Percentiles rank a stretch among this genome's conserved stretches.
phyloP scores from a whole-genome alignment of 352 stramenopile species.

The Phytopythium cucurbitacearum region DNA sequence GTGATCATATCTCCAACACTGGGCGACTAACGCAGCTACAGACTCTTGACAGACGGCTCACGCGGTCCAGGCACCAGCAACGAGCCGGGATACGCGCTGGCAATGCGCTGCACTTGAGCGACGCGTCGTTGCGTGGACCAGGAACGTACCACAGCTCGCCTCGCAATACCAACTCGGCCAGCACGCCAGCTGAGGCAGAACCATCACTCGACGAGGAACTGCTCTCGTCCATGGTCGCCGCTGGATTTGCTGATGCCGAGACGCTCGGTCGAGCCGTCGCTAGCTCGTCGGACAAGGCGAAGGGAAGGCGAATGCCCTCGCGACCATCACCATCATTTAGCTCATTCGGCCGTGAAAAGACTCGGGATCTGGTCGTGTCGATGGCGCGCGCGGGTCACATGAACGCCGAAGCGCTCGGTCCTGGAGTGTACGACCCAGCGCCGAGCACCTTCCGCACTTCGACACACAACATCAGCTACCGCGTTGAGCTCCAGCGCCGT shows the following conservation, averaged over 20 bases:
- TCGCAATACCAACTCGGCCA: too few species aligned
- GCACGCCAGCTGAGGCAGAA: too few species aligned
- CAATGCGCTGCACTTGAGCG: too few species aligned
- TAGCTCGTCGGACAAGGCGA: not conserved
- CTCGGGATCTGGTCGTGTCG: slow-evolving; percentile 42
- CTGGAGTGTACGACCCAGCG: slow-evolving; percentile 29
- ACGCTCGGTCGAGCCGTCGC: not conserved
- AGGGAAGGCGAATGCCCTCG: not conserved
- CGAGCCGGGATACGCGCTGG: too few species aligned
- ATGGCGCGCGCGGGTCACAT: slow-evolving; percentile 44
- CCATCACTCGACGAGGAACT: not conserved
- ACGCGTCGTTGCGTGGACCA: too few species aligned
- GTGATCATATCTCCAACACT: not conserved
- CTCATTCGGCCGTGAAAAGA: slow-evolving; percentile 27
- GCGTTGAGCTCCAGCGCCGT: slow-evolving; percentile 14
- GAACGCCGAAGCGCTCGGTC: slow-evolving; percentile 23
- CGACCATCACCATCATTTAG: not conserved
- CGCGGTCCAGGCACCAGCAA: too few species aligned
- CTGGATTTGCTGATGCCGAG: not conserved
- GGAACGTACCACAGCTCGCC: too few species aligned
- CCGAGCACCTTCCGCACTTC: slow-evolving; percentile 12
- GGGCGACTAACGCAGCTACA: not conserved
- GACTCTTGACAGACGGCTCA: too few species aligned
- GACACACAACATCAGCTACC: slow-evolving; percentile 45
- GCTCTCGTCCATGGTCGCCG: not conserved